Percentiles rank a stretch among this genome's conserved stretches.
These are phyloP conservation scores for Myxozyma lipomycoides DNA, from an alignment of 805 yeast species.

Conservation along the genomic window DNA sequence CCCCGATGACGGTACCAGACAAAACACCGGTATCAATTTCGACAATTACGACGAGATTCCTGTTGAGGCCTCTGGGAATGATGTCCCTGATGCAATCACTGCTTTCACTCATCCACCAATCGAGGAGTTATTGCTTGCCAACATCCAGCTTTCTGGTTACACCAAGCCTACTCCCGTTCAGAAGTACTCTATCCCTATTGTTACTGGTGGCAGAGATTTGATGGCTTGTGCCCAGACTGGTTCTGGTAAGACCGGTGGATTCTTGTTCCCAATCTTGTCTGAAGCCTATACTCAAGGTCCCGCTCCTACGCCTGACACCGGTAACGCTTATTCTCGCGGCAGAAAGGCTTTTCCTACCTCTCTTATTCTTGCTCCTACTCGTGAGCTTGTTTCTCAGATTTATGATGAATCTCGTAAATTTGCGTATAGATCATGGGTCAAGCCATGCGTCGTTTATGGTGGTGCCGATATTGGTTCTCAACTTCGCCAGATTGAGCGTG, in stretches of 20 bases:
- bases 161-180: slow-evolving; percentile 95
- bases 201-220: slow-evolving; percentile 82
- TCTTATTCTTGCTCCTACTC: slow-evolving; percentile 94
- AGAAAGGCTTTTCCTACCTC: slow-evolving; percentile 92
- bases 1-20: slow-evolving; percentile 64
- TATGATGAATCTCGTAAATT: slow-evolving; percentile 93
- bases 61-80: slow-evolving; percentile 93
- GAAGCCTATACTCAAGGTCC: slow-evolving; percentile 90
- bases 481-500: slow-evolving; percentile 81
- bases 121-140: slow-evolving; percentile 78
- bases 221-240: slow-evolving; percentile 99
- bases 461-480: slow-evolving; percentile 93
- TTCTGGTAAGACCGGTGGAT: slow-evolving; percentile 99
- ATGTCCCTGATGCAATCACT: slow-evolving; percentile 89
- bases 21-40: slow-evolving; percentile 95
- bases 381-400: slow-evolving; percentile 97
- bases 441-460: slow-evolving; percentile 94
- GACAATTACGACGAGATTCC: slow-evolving; percentile 99
- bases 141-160: slow-evolving; percentile 82
- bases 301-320: slow-evolving; percentile 47
- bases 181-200: slow-evolving; percentile 89
- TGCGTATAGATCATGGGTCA: slow-evolving; percentile 97
- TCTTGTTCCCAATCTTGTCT: slow-evolving; percentile 93
- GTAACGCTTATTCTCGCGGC: slow-evolving; percentile 43
- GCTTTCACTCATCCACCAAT: slow-evolving; percentile 89